Base-by-base conservation (phyloP, 2,329 filamentous ascomycete genomes). In the Cladosporium phlei region DNA sequence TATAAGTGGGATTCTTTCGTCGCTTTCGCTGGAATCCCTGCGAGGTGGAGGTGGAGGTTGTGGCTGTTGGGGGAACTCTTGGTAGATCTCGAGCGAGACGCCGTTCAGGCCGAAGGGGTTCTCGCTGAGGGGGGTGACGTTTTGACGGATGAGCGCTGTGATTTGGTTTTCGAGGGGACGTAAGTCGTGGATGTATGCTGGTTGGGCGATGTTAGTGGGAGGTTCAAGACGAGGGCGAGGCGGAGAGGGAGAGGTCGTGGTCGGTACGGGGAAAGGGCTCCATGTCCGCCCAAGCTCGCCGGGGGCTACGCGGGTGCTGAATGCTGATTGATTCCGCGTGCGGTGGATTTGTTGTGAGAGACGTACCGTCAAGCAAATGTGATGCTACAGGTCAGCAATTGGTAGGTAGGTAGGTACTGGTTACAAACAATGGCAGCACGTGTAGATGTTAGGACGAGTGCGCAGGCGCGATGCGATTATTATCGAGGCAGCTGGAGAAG, bases 201-300 rank as follows among this genome's bases (percentile, higher is more conserved):
- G 12, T 10, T n/a, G 11, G 24, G 29, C 14, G 32, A 2, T 8
- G 42, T 45, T 32, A 45, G 42, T 32, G 42, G 14, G 32, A 37
- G 32, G 16, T 22, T n/a, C 16, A 37, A 34, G 24, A 17, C n/a
- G 32, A 35, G 22, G 22, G 30, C 20, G 32, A 35, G 42, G 19
- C 32, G 42, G 9, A n/a, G n/a, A n/a, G 17, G 22, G 30, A 27
- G 32, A 45, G 32, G 8, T 29, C 11, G 22, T 28, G 21, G 24
- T 35, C 24, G 42, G 24, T 45, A 45, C 42, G 32, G 42, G 42
- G 42, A 45, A 45, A 45, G 32, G 42, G 42, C 37, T 45, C 42
- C 42, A 45, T 45, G 22, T 35, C 32, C 32, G 42, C 42, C 42
- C 42, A 29, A 45, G 42, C 42, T 35, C 42, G 27, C 28, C 24